These are phyloP conservation scores for Brettanomyces bruxellensis DNA, from an alignment of 805 yeast species.

Conservation along the genomic window DNA sequence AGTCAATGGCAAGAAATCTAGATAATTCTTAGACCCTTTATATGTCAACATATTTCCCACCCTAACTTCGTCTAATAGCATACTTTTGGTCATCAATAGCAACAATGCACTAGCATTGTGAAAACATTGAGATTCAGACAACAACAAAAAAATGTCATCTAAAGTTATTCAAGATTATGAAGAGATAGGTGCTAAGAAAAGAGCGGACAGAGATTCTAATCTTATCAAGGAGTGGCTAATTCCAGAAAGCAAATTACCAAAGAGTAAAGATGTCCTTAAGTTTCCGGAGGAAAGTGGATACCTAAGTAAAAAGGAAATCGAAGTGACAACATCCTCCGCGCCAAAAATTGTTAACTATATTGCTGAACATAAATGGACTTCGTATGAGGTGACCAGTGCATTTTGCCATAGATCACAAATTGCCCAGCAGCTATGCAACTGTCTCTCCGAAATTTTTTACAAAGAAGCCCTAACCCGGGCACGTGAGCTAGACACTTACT, in stretches of 20 bases:
- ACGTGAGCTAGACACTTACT: constrained; percentile 42
- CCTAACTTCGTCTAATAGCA: no score
- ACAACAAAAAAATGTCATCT: no score
- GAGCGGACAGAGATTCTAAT: constrained; percentile 30
- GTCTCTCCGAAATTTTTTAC: constrained; percentile 36
- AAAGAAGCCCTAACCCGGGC: constrained; percentile 56
- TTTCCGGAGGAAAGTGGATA: constrained; percentile 31
- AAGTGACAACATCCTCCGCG: constrained; percentile 27
- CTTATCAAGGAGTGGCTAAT: constrained; percentile 37
- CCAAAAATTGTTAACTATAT: constrained; percentile 1
- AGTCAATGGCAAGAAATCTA: no score
- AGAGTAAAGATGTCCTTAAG: constrained; percentile 27
- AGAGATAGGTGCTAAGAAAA: constrained; percentile 33
- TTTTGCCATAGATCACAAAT: constrained; percentile 50
- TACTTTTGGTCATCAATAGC: no score
- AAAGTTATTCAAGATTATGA: no score
- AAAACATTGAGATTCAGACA: no score
- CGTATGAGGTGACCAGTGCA: constrained; percentile 41
- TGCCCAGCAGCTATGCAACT: constrained; percentile 43
- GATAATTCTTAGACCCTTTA: no score
- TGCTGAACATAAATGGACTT: constrained; percentile 25
- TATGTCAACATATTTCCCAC: no score
- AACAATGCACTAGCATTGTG: no score
- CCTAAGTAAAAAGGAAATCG: constrained; percentile 26
- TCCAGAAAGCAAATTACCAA: constrained; percentile 25